A percentile compares a stretch with the other conserved stretches of the same genome.
Conservation (phyloP, 2,329 filamentous ascomycete species). For the Cladosporium phlei region DNA sequence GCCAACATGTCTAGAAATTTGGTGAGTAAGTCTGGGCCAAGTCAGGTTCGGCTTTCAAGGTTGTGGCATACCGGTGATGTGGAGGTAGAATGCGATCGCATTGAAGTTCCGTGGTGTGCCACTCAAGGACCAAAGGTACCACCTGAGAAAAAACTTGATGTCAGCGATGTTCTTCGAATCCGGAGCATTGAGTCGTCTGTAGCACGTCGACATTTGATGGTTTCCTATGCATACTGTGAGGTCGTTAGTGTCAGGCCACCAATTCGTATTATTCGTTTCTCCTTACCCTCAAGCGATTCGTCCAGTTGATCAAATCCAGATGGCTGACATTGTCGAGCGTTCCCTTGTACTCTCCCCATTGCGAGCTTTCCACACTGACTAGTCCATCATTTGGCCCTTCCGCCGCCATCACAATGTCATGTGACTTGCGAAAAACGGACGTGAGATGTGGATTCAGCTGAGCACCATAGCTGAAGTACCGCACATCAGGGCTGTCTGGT, state of each 20-base stretch:
- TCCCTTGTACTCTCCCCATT: slow-evolving; percentile 60
- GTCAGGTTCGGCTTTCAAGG: background rate
- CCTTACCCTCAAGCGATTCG: slow-evolving; percentile 47
- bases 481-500: slow-evolving; percentile 50
- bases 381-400: slow-evolving; percentile 61
- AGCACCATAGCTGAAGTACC: slow-evolving; percentile 62
- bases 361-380: slow-evolving; percentile 58
- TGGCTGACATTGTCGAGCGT: slow-evolving; percentile 61
- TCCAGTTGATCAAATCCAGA: slow-evolving; percentile 63
- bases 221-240: no score
- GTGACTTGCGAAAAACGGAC: slow-evolving; percentile 54
- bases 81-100: slow-evolving; percentile 59
- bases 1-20: slow-evolving; percentile 37
- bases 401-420: slow-evolving; percentile 48
- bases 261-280: no score
- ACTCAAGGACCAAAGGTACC: slow-evolving; percentile 53
- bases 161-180: background rate
- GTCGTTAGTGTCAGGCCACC: no score
- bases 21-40: background rate
- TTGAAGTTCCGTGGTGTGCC: slow-evolving; percentile 56
- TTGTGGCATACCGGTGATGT: slow-evolving; percentile 56
- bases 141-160: slow-evolving; percentile 31
- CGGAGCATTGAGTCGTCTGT: no score
- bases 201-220: no score
- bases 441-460: slow-evolving; percentile 51